These are phyloP conservation scores for Bipolaris gigantea DNA, from an alignment of 2,329 filamentous ascomycete genomes.

Conservation along the genomic window DNA sequence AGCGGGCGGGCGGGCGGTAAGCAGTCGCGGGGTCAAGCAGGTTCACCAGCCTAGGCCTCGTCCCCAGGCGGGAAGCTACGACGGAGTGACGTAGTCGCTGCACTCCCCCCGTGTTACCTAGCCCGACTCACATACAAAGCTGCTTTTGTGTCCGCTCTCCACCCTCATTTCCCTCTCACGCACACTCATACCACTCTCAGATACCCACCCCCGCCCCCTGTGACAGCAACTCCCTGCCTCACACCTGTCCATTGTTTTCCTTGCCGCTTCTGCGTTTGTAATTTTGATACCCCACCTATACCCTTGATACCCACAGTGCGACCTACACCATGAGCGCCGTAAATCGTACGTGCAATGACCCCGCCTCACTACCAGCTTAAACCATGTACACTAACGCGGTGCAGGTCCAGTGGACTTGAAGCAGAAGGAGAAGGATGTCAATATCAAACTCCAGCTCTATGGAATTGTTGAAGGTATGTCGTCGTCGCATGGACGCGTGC, in stretches of 20 bases:
- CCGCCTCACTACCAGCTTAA: conserved; percentile 8
- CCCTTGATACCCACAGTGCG: conserved; percentile 30
- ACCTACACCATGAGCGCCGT: conserved; percentile 32
- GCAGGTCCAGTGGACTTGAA: conserved; percentile 67
- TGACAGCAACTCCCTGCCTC: neutral
- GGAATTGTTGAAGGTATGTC: conserved; percentile 73
- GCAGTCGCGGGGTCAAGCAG: conserved; percentile 10
- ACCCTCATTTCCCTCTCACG: conserved; percentile 5
- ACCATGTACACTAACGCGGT: conserved; percentile 62
- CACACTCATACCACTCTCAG: conserved; percentile 2
- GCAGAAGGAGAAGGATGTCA: conserved; percentile 81
- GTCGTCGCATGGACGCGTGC: conserved; percentile 16
- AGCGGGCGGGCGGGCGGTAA: neutral
- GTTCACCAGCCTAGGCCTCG: conserved; percentile 1
- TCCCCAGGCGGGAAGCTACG: conserved; percentile 11
- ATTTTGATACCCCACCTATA: conserved; percentile 31
- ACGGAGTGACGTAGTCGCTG: conserved; percentile 18
- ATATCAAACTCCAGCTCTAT: conserved; percentile 91
- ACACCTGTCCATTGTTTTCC: conserved; percentile 22
- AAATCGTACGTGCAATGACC: conserved; percentile 25
- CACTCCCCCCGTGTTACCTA: conserved; percentile 16
- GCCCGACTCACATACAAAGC: conserved; percentile 25
- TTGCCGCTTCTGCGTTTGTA: conserved; percentile 24
- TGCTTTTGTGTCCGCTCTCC: conserved; percentile 13
- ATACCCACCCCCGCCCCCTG: conserved; percentile 3